phyloP scores from a whole-genome alignment of 768 basidiomycete species.

The Suillus sp. region DNA sequence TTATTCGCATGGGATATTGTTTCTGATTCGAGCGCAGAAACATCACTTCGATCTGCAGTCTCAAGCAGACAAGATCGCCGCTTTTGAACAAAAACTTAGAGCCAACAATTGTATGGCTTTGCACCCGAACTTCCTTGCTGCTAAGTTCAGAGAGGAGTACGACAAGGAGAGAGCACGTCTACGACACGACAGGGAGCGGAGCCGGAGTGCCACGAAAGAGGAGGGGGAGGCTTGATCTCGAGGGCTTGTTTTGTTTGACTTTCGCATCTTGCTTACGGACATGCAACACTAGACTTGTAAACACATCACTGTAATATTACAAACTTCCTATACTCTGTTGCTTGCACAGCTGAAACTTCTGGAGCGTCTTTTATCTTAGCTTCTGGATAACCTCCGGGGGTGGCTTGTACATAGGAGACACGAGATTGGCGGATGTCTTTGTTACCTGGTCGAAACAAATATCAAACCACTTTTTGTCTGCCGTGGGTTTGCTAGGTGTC shows the following conservation, averaged over 20 bases:
- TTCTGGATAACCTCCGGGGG: not conserved
- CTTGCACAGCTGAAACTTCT: not conserved
- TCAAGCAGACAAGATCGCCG: constrained; percentile 60
- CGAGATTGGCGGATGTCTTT: constrained; percentile 39
- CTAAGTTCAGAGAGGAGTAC: constrained; percentile 56
- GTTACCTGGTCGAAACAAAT: constrained; percentile 65
- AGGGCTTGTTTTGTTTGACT: constrained; percentile 22
- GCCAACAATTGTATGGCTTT: constrained; percentile 53
- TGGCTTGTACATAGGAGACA: not conserved
- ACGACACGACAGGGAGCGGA: constrained; percentile 31
- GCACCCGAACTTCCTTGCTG: constrained; percentile 62
- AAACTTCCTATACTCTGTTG: not conserved
- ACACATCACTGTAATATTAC: constrained; percentile 7
- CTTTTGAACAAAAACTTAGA: constrained; percentile 61
- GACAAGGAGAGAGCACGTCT: constrained; percentile 42
- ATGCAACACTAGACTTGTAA: not conserved
- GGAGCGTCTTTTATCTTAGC: not conserved
- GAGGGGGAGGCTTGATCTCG: constrained; percentile 30
- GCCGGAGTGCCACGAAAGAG: constrained; percentile 28
- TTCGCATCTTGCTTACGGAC: constrained; percentile 9
- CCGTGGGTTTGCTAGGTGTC: constrained; percentile 29
- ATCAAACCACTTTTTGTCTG: constrained; percentile 60
- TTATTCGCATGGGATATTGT: not conserved
- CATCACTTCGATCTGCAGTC: constrained; percentile 57
- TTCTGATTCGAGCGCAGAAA: constrained; percentile 37